A percentile compares a stretch with the other conserved stretches of the same genome.
phyloP scores from a whole-genome alignment of 169 alveolate species.

The Eimeria sp. region DNA sequence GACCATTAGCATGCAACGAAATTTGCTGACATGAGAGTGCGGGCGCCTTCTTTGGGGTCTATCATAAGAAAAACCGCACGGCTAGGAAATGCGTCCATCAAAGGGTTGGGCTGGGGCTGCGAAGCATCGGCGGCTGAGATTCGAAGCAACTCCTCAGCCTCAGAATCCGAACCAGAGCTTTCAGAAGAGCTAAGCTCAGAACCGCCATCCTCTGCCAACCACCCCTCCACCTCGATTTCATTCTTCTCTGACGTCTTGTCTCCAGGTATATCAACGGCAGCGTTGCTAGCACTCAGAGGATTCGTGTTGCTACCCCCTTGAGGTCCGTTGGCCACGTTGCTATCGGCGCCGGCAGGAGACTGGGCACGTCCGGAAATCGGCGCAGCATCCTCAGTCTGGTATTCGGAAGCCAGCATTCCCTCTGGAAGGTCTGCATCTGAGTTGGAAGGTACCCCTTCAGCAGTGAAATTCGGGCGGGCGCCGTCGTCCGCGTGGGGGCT shows the following conservation, averaged over 20 bases:
- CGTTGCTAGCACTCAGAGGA: background rate
- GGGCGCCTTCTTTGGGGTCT: slow-evolving; percentile 20
- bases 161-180: slow-evolving; percentile 4
- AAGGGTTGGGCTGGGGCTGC: slow-evolving; percentile 70
- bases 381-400: background rate
- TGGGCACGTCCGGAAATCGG: background rate
- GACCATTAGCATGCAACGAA: background rate
- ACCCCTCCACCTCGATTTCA: background rate
- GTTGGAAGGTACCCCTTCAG: background rate
- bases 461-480: background rate
- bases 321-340: background rate
- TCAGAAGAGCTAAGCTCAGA: slow-evolving; percentile 44
- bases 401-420: background rate
- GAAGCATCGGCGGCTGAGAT: slow-evolving; percentile 27
- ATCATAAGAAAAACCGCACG: slow-evolving; percentile 53
- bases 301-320: background rate
- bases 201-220: slow-evolving; percentile 39
- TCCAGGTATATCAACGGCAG: background rate
- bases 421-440: background rate
- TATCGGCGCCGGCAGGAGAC: background rate
- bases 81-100: slow-evolving; percentile 66
- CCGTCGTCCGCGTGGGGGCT: background rate
- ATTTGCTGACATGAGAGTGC: slow-evolving; percentile 55
- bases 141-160: slow-evolving; percentile 29
- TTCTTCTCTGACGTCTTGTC: background rate